Evolutionary conservation across 306 rosid species (phyloP).

Genomic region (Prunus salicina): DNA sequence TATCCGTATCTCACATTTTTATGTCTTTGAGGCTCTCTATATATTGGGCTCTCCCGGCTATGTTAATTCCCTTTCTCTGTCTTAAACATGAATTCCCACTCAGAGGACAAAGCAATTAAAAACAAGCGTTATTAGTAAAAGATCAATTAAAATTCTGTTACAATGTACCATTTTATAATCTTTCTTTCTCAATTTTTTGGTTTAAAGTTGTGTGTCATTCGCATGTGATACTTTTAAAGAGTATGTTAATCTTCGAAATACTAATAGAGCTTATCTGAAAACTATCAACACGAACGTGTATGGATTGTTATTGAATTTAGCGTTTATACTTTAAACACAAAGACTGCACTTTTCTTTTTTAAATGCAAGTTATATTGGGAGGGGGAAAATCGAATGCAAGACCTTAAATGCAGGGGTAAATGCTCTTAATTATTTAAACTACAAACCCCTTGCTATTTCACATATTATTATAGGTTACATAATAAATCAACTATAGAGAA

Average conservation of each 20-base stretch:
- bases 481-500: not conserved
- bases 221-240: no score
- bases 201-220: no score
- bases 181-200: no score
- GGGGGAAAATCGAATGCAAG: no score
- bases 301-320: conserved; percentile 10
- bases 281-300: no score
- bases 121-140: not conserved
- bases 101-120: not conserved
- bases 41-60: conserved; percentile 15
- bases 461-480: not conserved
- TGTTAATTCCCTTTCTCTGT: conserved; percentile 2
- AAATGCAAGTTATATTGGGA: no score
- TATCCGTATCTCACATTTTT: conserved; percentile 41
- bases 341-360: not conserved
- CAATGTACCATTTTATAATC: no score
- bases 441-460: no score
- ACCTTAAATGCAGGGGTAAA: fast-evolving
- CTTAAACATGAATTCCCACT: conserved; percentile 18
- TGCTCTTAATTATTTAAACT: no score
- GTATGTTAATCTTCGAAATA: no score
- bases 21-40: conserved; percentile 15
- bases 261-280: no score
- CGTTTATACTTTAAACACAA: conserved; percentile 19
- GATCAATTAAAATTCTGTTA: no score